Evolutionary conservation across 768 basidiomycete species (phyloP).

Genomic region (Agaricus blazei): DNA sequence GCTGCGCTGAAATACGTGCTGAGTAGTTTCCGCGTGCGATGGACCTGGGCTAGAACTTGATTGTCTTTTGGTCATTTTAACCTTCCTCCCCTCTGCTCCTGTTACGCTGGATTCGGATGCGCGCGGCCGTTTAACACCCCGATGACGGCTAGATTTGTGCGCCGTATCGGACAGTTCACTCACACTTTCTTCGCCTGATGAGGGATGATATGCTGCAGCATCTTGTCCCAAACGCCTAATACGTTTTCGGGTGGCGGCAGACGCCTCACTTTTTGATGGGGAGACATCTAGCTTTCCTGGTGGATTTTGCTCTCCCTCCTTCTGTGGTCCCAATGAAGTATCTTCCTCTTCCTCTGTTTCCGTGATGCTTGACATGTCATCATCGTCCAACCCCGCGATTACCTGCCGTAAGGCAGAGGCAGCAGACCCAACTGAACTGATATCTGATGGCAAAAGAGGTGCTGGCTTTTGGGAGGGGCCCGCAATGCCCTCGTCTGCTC

Average conservation of each 20-base stretch:
- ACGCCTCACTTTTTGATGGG: background rate
- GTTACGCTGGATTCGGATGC: constrained; percentile 21
- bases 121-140: constrained; percentile 32
- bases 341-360: constrained; percentile 1
- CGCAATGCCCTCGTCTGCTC: background rate
- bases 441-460: background rate
- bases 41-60: background rate
- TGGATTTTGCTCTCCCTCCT: background rate
- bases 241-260: background rate
- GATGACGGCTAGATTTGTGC: constrained; percentile 18
- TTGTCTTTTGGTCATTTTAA: constrained; percentile 30
- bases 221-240: constrained; percentile 7
- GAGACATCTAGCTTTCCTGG: background rate
- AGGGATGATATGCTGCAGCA: constrained; percentile 28
- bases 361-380: background rate
- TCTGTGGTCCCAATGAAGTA: background rate
- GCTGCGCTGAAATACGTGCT: constrained; percentile 14
- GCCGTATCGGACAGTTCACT: constrained; percentile 19
- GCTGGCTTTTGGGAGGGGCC: background rate
- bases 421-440: background rate
- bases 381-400: background rate
- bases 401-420: constrained; percentile 2
- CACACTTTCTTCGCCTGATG: constrained; percentile 19
- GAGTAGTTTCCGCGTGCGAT: background rate
- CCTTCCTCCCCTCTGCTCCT: constrained; percentile 20